Evolutionary conservation across 169 alveolate species (phyloP).

Genomic region (Eimeria zaria): DNA sequence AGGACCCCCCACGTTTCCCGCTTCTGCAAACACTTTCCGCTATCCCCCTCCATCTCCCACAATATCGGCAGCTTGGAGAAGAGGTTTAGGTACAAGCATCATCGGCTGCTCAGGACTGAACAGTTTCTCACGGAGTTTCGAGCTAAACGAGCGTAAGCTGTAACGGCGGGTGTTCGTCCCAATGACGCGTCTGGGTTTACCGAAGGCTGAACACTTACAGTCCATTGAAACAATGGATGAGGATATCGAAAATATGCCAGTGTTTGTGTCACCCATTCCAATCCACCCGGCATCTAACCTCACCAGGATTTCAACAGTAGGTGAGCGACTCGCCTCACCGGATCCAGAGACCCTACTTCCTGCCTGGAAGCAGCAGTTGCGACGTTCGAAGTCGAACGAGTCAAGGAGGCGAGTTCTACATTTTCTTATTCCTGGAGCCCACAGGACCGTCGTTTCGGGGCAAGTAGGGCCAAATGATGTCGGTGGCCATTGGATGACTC

Average conservation of each 20-base stretch:
- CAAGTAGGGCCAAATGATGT: conserved; percentile 3
- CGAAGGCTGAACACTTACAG: background rate
- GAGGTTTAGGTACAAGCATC: background rate
- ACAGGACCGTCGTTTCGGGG: conserved; percentile 6
- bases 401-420: background rate
- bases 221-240: conserved; percentile 20
- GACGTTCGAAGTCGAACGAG: conserved; percentile 66
- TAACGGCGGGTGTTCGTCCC: background rate
- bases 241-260: conserved; percentile 54
- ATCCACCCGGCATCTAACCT: conserved; percentile 45
- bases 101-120: background rate
- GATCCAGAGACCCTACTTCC: conserved; percentile 63
- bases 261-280: conserved; percentile 64
- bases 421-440: conserved; percentile 24
- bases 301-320: conserved; percentile 66
- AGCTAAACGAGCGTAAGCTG: background rate
- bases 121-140: background rate
- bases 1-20: background rate
- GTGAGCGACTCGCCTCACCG: conserved; percentile 25
- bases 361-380: conserved; percentile 62
- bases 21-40: background rate
- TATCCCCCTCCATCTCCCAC: too few species aligned
- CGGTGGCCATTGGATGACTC: conserved; percentile 76
- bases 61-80: background rate
- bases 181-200: conserved; percentile 10